A percentile compares a stretch with the other conserved stretches of the same genome.
phyloP scores from a whole-genome alignment of 2,329 filamentous ascomycete genomes.

The Diplodia seriata region DNA sequence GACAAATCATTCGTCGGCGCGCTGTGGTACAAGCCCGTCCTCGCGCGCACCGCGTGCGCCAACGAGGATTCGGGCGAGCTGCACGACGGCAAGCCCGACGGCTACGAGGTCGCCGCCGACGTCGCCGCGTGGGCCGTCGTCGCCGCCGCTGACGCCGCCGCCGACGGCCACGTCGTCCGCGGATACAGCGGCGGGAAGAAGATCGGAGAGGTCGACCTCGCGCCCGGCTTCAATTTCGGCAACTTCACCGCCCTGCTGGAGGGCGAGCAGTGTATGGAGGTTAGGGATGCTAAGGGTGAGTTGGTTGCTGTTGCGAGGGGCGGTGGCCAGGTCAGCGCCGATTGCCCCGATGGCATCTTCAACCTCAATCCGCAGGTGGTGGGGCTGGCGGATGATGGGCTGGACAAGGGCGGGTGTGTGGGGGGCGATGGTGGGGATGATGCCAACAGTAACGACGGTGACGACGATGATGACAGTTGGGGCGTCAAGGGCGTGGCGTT shows the following conservation, averaged over 20 bases:
- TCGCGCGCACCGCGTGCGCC: background rate
- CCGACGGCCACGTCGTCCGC: background rate
- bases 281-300: background rate
- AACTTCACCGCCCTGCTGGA: background rate
- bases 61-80: conserved; percentile 3
- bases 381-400: background rate
- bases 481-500: background rate
- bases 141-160: background rate
- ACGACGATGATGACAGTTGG: background rate
- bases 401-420: background rate
- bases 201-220: background rate
- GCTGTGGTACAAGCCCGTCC: conserved; percentile 20
- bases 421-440: background rate
- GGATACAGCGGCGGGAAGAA: conserved; percentile 13
- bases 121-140: conserved; percentile 20
- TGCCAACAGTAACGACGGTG: background rate
- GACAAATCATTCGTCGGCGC: background rate
- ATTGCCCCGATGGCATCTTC: conserved; percentile 18
- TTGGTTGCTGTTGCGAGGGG: conserved; percentile 1
- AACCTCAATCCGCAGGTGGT: conserved; percentile 20
- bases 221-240: background rate
- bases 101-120: conserved; percentile 4
- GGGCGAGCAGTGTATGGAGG: conserved; percentile 15
- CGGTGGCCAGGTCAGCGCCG: background rate
- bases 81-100: conserved; percentile 8